These are phyloP conservation scores for Peronosclerospora sorghi DNA, from an alignment of 352 stramenopile genomes.

Conservation along the genomic window DNA sequence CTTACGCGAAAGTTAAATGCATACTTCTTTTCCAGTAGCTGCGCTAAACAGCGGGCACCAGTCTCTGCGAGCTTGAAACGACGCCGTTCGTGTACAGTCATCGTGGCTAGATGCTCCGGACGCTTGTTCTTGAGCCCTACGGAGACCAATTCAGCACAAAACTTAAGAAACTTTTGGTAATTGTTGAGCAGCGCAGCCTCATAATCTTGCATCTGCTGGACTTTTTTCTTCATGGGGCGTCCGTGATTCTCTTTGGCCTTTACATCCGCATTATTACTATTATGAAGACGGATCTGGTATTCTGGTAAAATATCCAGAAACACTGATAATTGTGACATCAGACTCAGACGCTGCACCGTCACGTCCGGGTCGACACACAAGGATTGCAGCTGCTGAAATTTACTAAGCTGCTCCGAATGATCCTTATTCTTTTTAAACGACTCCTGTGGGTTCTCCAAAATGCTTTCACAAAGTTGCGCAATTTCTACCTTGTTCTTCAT, in stretches of 20 bases:
- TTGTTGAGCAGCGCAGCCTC: slow-evolving; percentile 63
- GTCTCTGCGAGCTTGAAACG: slow-evolving; percentile 58
- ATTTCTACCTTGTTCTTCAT: slow-evolving; percentile 83
- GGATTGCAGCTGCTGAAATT: slow-evolving; percentile 64
- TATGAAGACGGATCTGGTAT: slow-evolving; percentile 90
- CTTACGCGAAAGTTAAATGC: slow-evolving; percentile 83
- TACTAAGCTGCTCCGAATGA: slow-evolving; percentile 65
- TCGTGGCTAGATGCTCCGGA: slow-evolving; percentile 27
- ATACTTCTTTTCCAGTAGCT: slow-evolving; percentile 77
- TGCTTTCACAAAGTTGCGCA: slow-evolving; percentile 81
- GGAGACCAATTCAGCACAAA: slow-evolving; percentile 49
- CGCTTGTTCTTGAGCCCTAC: slow-evolving; percentile 45
- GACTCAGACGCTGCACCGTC: slow-evolving; percentile 75
- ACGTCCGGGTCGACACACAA: slow-evolving; percentile 62
- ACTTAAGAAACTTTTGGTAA: slow-evolving; percentile 81
- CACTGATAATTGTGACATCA: slow-evolving; percentile 90
- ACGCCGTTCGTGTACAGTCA: slow-evolving; percentile 25
- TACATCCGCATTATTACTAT: slow-evolving; percentile 46
- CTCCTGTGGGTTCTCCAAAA: slow-evolving; percentile 78
- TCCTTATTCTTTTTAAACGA: slow-evolving; percentile 83
- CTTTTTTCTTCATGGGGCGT: slow-evolving; percentile 75
- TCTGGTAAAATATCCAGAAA: slow-evolving; percentile 93
- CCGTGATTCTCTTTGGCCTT: slow-evolving; percentile 78
- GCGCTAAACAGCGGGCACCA: slow-evolving; percentile 55
- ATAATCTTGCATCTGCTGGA: slow-evolving; percentile 81